Evolutionary conservation across 83 land plant genomes (phyloP).

Genomic region (Picea abies): DNA sequence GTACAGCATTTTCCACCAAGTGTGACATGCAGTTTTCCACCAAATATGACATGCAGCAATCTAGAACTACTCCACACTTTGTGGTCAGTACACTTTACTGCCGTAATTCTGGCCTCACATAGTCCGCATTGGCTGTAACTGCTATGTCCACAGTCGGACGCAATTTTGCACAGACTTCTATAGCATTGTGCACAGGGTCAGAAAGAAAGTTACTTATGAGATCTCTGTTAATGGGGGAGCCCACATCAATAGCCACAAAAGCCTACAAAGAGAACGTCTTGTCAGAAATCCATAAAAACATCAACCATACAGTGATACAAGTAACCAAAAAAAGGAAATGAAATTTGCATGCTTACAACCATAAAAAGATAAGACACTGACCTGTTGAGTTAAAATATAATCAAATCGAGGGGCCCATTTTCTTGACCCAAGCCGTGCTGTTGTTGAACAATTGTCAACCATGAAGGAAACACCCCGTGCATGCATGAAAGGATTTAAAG

Average conservation of each 20-base stretch:
- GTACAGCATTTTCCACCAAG: too few relatives aligned
- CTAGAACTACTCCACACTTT: too few relatives aligned
- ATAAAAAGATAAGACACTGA: background rate
- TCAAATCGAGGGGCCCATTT: slow-evolving; percentile 99
- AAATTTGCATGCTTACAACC: background rate
- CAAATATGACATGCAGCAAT: too few relatives aligned
- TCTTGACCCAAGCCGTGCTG: slow-evolving; percentile 90
- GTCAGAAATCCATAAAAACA: too few relatives aligned
- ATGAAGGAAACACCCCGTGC: slow-evolving; percentile 96
- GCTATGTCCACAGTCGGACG: slow-evolving; percentile 92
- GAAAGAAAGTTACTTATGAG: slow-evolving; percentile 82
- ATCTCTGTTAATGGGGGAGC: slow-evolving; percentile 69
- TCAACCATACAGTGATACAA: too few relatives aligned
- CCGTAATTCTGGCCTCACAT: slow-evolving; percentile 85
- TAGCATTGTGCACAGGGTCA: slow-evolving; percentile 85
- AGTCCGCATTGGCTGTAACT: slow-evolving; percentile 85
- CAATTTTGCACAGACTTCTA: slow-evolving; percentile 79
- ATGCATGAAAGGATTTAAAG: slow-evolving; percentile 97
- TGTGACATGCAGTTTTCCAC: too few relatives aligned
- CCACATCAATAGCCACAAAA: slow-evolving; percentile 73
- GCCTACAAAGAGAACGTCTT: slow-evolving; percentile 36
- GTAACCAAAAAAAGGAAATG: too few relatives aligned
- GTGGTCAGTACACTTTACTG: slow-evolving; percentile 17
- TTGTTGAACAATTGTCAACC: slow-evolving; percentile 98
- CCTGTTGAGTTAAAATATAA: slow-evolving; percentile 90